Base-by-base conservation (phyloP, 495 filamentous ascomycete genomes). In the Bathelium albidoporum region DNA sequence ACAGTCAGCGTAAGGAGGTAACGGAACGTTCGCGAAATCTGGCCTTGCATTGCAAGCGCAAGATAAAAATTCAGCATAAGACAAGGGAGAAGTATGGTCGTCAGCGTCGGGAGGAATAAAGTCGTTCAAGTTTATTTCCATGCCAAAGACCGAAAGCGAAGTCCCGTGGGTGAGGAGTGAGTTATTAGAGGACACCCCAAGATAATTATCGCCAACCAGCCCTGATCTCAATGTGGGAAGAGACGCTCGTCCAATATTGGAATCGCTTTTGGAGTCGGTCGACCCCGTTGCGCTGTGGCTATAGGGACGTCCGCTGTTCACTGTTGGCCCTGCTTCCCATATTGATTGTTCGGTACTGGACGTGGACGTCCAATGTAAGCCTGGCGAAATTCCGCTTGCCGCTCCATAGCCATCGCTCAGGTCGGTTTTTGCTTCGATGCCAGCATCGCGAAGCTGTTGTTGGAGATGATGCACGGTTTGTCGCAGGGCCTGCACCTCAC, bases 111-210 rank as follows among this genome's bases (percentile, higher is more conserved):
- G 76, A 0, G 83, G 82, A 32, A 84, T 80, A 68, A 90, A 87
- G 41, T 87, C 85, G 2, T 87, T 83, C 28, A 92, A 77, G 70
- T 91, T 87, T 66, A 93, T 89, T 59, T 88, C 84, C 65, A 87
- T 85, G 22, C 88, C 89, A 49, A 92, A 82, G 55, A 93, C 82
- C 1, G 85, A 84, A 58, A 93, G 74, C 0, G 84, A 82, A 1
- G 87, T 90, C 9, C 86, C 89, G 68, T 87, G 87, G 68, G 90
- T 86, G 2, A 91, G 75, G 52, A 82, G 81, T 2, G 82, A 80
- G 70, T 82, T 83, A n/a, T 84, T 82, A 11, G 82, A 80, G 10
- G 84, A 83, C 29, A 91, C 84, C 26, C 89, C 89, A 7, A 91
- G 79, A 66, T 90, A 89, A 71, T 85, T 86, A 68, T 89, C 85